phyloP scores from a whole-genome alignment of 2,329 filamentous ascomycete species.

The Ophiostoma ips region DNA sequence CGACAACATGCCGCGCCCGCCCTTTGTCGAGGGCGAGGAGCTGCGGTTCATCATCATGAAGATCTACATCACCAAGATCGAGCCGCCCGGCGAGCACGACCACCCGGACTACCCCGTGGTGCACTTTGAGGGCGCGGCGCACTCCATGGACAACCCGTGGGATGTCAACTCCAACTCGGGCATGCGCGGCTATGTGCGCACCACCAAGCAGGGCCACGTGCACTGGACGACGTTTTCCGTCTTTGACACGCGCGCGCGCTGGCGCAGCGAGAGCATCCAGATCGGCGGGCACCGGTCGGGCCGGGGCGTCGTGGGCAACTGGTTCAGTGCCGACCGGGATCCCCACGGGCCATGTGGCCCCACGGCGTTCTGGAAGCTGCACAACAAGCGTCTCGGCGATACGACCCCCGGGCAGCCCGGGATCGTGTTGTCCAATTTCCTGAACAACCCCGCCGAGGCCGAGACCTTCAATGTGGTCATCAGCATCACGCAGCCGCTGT shows the following conservation, averaged over 20 bases:
- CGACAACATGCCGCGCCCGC: constrained; percentile 30
- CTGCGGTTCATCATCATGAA: constrained; percentile 58
- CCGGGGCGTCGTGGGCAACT: constrained; percentile 57
- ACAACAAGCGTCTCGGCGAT: constrained; percentile 1
- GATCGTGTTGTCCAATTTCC: constrained; percentile 4
- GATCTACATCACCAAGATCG: constrained; percentile 46
- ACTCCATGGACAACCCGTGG: constrained; percentile 48
- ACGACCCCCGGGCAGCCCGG: not conserved
- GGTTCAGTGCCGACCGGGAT: constrained; percentile 67
- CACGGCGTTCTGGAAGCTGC: constrained; percentile 64
- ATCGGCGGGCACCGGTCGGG: constrained; percentile 52
- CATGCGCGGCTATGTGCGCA: constrained; percentile 48
- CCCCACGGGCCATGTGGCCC: constrained; percentile 53
- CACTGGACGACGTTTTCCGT: constrained; percentile 60
- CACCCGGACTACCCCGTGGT: constrained; percentile 48
- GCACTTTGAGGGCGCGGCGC: constrained; percentile 49
- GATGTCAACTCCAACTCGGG: constrained; percentile 56
- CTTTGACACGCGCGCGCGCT: constrained; percentile 52
- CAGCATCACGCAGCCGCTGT: constrained; percentile 7
- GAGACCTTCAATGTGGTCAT: constrained; percentile 7
- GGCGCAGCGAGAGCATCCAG: constrained; percentile 66
- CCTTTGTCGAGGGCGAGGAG: constrained; percentile 50
- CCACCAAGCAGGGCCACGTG: constrained; percentile 57
- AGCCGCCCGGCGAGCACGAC: constrained; percentile 43
- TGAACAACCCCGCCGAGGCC: not conserved